Evolutionary conservation across 139 green algal species (phyloP), one percentile per base, ranked within the genome.

Genomic region (Chlorella sp.): DNA sequence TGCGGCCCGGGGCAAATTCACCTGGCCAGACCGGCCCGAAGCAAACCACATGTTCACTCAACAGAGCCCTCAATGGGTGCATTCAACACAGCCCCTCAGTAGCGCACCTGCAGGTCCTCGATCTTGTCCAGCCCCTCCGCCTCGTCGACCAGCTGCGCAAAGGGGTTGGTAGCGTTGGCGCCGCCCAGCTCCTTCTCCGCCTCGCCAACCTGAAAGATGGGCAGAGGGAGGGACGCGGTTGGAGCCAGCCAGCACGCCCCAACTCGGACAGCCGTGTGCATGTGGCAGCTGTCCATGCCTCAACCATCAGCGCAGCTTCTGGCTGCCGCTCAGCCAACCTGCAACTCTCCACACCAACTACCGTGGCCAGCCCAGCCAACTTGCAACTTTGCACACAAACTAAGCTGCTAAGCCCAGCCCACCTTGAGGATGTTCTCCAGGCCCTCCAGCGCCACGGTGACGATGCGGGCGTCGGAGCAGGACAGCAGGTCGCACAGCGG

Each of bases 371-470:
- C n/a, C n/a, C n/a, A n/a, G n/a, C n/a, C n/a, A n/a, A n/a, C n/a
- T n/a, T n/a, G n/a, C n/a, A n/a, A n/a, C n/a, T n/a, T n/a, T n/a
- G n/a, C n/a, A n/a, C n/a, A n/a, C n/a, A n/a, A n/a, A n/a, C n/a
- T n/a, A 65, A 30, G 40, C 9, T 65, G 74, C 32, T 14, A 44
- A 43, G 46, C 9, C 48, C 67, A 34, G 34, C 94, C 73, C 74
- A 98, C 96, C 92, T 99, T 99, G 34, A 99, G 93, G 84, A 99
- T 99, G 92, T 99, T 99, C 92, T 99, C 97, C 74, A 99, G 89
- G 24, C 96, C 88, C 97, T 99, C 97, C 48, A 99, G 87, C 8
- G 97, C 97, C n/a, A 99, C 98, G 1, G 94, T 98, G 54, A 99
- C 92, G 81, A 99, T 99, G 78, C 95, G 92, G 11, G 92, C 90